phyloP scores from a whole-genome alignment of 805 yeast species.

The Suhomyces xylopsoci region DNA sequence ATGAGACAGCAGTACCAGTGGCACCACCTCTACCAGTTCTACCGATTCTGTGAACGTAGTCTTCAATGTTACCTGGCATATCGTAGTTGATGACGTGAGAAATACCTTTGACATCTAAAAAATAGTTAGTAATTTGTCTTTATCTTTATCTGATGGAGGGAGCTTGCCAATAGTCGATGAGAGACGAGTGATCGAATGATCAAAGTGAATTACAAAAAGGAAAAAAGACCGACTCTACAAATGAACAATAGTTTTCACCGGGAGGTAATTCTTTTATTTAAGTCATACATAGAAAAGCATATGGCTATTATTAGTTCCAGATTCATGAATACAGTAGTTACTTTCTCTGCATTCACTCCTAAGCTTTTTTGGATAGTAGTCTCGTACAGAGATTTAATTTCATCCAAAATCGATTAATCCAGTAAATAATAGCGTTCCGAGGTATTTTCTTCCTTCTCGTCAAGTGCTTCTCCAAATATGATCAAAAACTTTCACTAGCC shows the following conservation, averaged over 20 bases:
- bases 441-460: background rate
- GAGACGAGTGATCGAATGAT: background rate
- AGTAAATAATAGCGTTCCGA: background rate
- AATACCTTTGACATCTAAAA: constrained; percentile 93
- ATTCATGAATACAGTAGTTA: background rate
- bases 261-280: constrained; percentile 8
- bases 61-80: constrained; percentile 98
- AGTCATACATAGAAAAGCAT: constrained; percentile 10
- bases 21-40: constrained; percentile 99
- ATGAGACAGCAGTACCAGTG: constrained; percentile 90
- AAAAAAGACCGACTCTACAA: background rate
- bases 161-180: background rate
- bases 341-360: background rate
- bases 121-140: constrained; percentile 26
- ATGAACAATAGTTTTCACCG: background rate
- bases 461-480: constrained; percentile 8
- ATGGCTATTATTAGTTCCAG: constrained; percentile 3
- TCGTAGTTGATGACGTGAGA: constrained; percentile 90
- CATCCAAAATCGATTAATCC: background rate
- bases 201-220: background rate
- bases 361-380: background rate
- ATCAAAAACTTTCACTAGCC: constrained; percentile 3
- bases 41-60: constrained; percentile 97
- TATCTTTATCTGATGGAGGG: background rate
- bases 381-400: background rate